Evolutionary conservation across 106 monocot species (phyloP).

Genomic region (Dactylorhiza incarnata): DNA sequence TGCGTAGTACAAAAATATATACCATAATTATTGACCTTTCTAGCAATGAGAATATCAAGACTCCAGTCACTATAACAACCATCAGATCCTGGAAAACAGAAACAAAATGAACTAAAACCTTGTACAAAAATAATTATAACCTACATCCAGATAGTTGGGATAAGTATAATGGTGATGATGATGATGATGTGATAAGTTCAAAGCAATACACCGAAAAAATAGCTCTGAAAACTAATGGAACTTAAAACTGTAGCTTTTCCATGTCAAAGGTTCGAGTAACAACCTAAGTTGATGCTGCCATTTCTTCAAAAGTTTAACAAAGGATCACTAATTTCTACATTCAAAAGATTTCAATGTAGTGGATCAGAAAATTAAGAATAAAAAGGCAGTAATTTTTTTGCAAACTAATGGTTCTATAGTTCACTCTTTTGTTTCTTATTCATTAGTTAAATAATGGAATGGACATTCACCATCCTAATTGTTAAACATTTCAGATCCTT

Average conservation of each 20-base stretch:
- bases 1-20: slow-evolving; percentile 3
- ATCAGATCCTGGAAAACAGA: slow-evolving; percentile 41
- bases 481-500: not conserved
- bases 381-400: too few relatives aligned
- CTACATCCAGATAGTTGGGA: too few relatives aligned
- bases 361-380: too few relatives aligned
- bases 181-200: too few relatives aligned
- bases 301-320: not conserved
- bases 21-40: slow-evolving; percentile 38
- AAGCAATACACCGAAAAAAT: not conserved
- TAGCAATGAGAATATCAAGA: slow-evolving; percentile 73
- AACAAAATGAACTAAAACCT: not conserved
- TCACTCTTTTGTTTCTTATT: not conserved
- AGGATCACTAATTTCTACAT: not conserved
- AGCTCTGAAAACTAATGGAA: not conserved
- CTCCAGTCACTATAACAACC: slow-evolving; percentile 93
- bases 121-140: not conserved
- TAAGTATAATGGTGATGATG: too few relatives aligned
- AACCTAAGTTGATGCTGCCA: not conserved
- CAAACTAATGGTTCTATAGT: too few relatives aligned
- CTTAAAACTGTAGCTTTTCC: not conserved
- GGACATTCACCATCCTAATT: not conserved
- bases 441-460: not conserved
- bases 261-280: not conserved
- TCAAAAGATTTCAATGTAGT: too few relatives aligned